Base-by-base conservation (phyloP, 1,284 basidiomycete genomes). In the Schizophyllum commune region DNA sequence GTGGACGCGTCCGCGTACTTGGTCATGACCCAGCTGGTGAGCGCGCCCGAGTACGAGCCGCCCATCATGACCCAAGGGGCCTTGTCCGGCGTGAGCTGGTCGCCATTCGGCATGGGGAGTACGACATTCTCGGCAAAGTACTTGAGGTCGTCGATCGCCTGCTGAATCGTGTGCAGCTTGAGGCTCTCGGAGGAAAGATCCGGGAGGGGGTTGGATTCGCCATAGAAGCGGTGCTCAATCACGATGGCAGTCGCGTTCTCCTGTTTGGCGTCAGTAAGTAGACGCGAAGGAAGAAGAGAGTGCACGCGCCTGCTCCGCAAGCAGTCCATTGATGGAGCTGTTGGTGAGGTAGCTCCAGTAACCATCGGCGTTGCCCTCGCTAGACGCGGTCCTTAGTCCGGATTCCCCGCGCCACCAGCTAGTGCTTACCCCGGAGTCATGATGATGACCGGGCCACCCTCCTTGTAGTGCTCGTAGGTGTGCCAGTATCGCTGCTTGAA, bases 401-500 rank as follows among this genome's bases (percentile, higher is more conserved):
- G n/a, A 32, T 52, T 17, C 17, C 32, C 58, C 64, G 21, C 57
- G 73, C 73, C 68, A 53, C 72, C 64, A 56, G 73, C 75, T 62
- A 74, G 75, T 21, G 60, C 63, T 65, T 74, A 73, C 53, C 71
- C 74, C 65, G 84, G 77, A 0, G 81, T 87, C 68, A 78, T 74
- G 15, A 89, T 66, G 64, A 90, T 75, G 62, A 90, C 84, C 1
- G 86, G 85, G 3, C 88, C 88, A 32, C 85, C 86, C 85, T 71
- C 63, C 67, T 83, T 74, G 66, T 86, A 88, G 67, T 76, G 85
- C 68, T 86, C 81, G 70, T 75, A 84, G 53, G 82, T 80, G 65
- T 81, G 78, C 84, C 84, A 88, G 72, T 79, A 90, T 51, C 88
- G 79, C 70, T 90, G 88, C 71, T 83, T 76, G 72, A 90, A 90